A percentile compares a stretch with the other conserved stretches of the same genome.
phyloP scores from a whole-genome alignment of 176 grass and related monocot species.

The Rhynchospora breviuscula region DNA sequence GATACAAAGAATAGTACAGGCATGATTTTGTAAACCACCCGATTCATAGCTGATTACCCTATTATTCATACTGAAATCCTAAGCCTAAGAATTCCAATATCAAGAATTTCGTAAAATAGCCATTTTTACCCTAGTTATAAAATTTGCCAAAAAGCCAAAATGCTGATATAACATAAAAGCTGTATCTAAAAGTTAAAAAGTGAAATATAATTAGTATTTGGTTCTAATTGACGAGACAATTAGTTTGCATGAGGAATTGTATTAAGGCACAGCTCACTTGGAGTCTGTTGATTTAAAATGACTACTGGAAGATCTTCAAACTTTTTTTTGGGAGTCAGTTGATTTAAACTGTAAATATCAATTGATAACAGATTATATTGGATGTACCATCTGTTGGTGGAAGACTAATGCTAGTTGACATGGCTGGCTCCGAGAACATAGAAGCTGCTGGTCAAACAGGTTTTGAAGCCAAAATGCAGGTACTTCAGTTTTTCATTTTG shows the following conservation, averaged over 20 bases:
- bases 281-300: background rate
- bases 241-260: background rate
- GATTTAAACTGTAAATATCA: background rate
- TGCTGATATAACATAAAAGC: background rate
- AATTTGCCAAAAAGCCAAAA: background rate
- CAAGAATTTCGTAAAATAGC: background rate
- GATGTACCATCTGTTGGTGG: slow-evolving; percentile 91
- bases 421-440: slow-evolving; percentile 96
- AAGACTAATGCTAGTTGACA: slow-evolving; percentile 89
- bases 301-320: background rate
- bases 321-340: background rate
- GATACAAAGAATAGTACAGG: background rate
- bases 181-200: background rate
- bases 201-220: background rate
- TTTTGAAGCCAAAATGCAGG: slow-evolving; percentile 98
- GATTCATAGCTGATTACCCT: background rate
- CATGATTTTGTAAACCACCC: background rate
- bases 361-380: slow-evolving; percentile 60
- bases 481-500: background rate
- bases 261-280: background rate
- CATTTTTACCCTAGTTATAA: background rate
- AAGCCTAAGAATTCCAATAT: background rate
- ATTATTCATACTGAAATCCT: background rate
- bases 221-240: background rate
- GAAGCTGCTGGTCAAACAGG: slow-evolving; percentile 85